Conservation (phyloP, 441 rosid species). For the Kokia cookei region DNA sequence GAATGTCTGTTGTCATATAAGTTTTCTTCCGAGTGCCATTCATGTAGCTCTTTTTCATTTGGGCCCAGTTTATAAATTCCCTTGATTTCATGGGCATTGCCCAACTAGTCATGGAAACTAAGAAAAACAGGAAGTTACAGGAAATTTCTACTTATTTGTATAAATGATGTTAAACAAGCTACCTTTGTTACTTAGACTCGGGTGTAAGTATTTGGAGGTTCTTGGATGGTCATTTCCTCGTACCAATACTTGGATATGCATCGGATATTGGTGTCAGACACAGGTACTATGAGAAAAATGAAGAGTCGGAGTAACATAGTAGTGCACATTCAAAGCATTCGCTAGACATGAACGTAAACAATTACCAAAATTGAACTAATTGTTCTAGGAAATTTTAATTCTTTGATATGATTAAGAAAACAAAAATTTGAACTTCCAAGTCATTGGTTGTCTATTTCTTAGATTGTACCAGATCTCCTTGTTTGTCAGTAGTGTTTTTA, state of each 20-base stretch:
- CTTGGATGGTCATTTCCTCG: too few relatives aligned
- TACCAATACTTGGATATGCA: too few relatives aligned
- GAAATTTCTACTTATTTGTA: not conserved
- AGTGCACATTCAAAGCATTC: not conserved
- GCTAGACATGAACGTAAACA: not conserved
- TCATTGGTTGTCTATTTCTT: not conserved
- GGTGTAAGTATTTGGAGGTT: not conserved
- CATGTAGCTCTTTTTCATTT: not conserved
- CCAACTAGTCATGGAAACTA: not conserved
- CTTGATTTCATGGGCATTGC: not conserved
- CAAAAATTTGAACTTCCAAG: not conserved
- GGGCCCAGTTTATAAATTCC: not conserved
- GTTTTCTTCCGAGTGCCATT: not conserved
- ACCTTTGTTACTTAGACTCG: not conserved
- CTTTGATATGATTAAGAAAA: not conserved
- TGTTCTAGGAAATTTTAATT: not conserved
- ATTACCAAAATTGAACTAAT: not conserved
- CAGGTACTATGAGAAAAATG: too few relatives aligned
- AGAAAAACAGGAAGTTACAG: not conserved
- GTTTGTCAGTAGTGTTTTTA: not conserved
- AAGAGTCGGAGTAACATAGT: not conserved
- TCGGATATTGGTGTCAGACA: too few relatives aligned
- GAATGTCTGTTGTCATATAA: not conserved
- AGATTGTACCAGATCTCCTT: not conserved
- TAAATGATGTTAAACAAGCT: not conserved